Evolutionary conservation across 2,329 filamentous ascomycete species (phyloP), one percentile per base, ranked within the genome.

Genomic region (Alternaria arborescens): DNA sequence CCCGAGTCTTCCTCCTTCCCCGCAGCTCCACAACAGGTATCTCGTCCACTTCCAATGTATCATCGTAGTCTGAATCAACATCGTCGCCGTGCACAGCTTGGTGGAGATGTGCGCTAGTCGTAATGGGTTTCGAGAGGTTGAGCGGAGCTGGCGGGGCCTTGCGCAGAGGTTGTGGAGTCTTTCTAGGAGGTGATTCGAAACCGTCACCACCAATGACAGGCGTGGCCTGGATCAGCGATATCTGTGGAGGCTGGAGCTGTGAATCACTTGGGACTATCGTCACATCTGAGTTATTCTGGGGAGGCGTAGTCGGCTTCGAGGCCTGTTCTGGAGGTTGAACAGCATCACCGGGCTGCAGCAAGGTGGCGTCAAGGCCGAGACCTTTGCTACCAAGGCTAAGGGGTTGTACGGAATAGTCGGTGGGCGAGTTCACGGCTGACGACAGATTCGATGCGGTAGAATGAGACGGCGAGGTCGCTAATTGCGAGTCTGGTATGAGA

Each of bases 81-180:
- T 89, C 88, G n/a, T 89, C 87, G 1, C 80, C 78, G 22, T 80
- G 77, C 26, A 80, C 79, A 3, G 79, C 75, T 46, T 81, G 77
- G 46, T 83, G 78, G 50, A 82, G 73, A 59, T 83, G 82, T 11
- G 80, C 75, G 57, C 79, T 82, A 36, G 81, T 70, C 44, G 73
- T 76, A 11, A 79, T 77, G 18, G 75, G 75, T 62, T 80, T 80
- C 22, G 84, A 85, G 24, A 98, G 83, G 72, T 94, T 89, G 55
- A 98, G 79, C 2, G 94, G 94, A 12, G 93, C 91, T 47, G 94
- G 94, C 3, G 94, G 93, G 6, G 90, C 87, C 77, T 97, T 97
- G 61, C 94, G 87, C 51, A 87, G 86, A 14, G 90, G 70, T 52
- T 77, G 72, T 20, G 69, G 48, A 40, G 74, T 65, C 65, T 77